Conservation (phyloP, 2,329 filamentous ascomycete species). For the Diaporthe citrichinensis region DNA sequence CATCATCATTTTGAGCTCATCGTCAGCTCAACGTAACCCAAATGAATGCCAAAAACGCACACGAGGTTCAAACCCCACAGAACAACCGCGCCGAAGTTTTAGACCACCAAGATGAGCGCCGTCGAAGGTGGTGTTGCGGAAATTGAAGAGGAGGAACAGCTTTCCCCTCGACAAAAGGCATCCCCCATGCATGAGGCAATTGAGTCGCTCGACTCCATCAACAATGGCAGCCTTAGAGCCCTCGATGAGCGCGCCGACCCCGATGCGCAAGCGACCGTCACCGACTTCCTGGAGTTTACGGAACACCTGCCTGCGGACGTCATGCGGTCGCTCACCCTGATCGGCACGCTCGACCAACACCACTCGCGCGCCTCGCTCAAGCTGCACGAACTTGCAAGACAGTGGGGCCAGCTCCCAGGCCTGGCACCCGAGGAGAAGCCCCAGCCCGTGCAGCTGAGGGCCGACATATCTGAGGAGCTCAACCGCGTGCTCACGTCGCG, state of each 20-base stretch:
- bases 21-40: conserved; percentile 7
- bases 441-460: conserved; percentile 66
- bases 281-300: conserved; percentile 78
- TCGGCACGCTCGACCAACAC: conserved; percentile 73
- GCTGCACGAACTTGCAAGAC: conserved; percentile 69
- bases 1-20: conserved; percentile 3
- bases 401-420: conserved; percentile 69
- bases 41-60: neutral
- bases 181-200: conserved; percentile 52
- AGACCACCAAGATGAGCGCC: conserved; percentile 43
- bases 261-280: conserved; percentile 78
- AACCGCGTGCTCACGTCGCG: conserved; percentile 69
- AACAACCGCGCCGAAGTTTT: neutral
- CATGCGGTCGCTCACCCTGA: conserved; percentile 74
- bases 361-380: conserved; percentile 69
- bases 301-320: conserved; percentile 79
- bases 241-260: conserved; percentile 71
- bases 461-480: conserved; percentile 72
- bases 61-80: neutral
- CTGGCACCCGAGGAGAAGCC: conserved; percentile 63
- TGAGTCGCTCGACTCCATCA: conserved; percentile 48
- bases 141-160: conserved; percentile 48
- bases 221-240: conserved; percentile 55
- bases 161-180: conserved; percentile 55
- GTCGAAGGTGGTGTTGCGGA: conserved; percentile 43